Conservation (phyloP, 2,329 filamentous ascomycete genomes). For the Aspergillus tanneri region DNA sequence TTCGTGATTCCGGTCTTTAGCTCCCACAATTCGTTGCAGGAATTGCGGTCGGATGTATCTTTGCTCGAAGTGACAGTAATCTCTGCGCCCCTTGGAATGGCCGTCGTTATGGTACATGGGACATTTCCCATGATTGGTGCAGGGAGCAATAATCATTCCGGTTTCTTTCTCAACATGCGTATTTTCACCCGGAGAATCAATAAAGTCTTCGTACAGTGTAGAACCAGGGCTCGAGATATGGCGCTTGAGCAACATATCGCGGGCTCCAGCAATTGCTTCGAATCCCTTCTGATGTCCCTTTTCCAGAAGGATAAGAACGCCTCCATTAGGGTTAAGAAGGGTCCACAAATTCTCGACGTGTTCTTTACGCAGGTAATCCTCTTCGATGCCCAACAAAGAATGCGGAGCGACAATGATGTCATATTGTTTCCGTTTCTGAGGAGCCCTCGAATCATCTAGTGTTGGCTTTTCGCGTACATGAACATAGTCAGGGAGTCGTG, state of each 20-base stretch:
- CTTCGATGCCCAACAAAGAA: conserved; percentile 70
- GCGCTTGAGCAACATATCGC: conserved; percentile 72
- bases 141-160: conserved; percentile 65
- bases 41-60: conserved; percentile 82
- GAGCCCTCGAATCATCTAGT: conserved; percentile 56
- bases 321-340: conserved; percentile 77
- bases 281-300: conserved; percentile 91
- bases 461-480: conserved; percentile 59
- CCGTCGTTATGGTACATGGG: conserved; percentile 82
- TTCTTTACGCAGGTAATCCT: conserved; percentile 73
- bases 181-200: conserved; percentile 30
- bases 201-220: conserved; percentile 41
- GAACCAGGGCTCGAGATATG: conserved; percentile 64
- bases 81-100: conserved; percentile 70
- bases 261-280: conserved; percentile 82
- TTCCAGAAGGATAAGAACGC: conserved; percentile 82
- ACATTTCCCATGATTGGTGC: conserved; percentile 83
- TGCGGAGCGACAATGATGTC: conserved; percentile 91
- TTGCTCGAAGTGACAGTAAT: conserved; percentile 89
- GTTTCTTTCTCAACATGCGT: conserved; percentile 49
- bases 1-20: conserved; percentile 73
- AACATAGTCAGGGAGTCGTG: conserved; percentile 83
- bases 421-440: conserved; percentile 70
- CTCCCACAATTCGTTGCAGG: conserved; percentile 71
- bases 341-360: conserved; percentile 88